phyloP scores from a whole-genome alignment of 208 protist genomes.

The Phytomonas serpens region DNA sequence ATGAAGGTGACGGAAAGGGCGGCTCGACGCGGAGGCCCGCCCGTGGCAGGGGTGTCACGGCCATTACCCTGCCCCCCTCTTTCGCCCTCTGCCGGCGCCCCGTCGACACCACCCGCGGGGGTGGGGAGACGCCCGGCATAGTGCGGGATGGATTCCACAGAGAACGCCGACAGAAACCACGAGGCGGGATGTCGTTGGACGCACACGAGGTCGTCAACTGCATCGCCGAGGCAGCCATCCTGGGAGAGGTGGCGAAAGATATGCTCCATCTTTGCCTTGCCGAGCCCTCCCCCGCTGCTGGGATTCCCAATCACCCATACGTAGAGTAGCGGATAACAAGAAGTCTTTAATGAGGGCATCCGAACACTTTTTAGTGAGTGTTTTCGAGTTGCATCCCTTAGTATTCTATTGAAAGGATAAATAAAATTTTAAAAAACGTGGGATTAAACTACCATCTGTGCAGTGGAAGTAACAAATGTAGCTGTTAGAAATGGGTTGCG shows the following conservation, averaged over 20 bases:
- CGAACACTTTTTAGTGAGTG: not conserved
- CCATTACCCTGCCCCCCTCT: no score
- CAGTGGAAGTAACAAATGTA: not conserved
- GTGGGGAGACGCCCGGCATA: not conserved
- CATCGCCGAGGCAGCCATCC: constrained; percentile 2
- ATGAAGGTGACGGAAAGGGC: not conserved
- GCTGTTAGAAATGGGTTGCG: not conserved
- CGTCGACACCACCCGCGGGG: not conserved
- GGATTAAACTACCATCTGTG: not conserved
- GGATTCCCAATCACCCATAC: constrained; percentile 63
- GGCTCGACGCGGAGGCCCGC: not conserved
- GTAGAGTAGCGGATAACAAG: constrained; percentile 1
- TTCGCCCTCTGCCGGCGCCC: not conserved
- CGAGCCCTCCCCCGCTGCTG: constrained; percentile 32
- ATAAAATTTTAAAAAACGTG: constrained; percentile 8
- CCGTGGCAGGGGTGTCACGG: not conserved
- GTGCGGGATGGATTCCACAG: not conserved
- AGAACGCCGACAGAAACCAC: constrained; percentile 2
- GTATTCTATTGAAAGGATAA: constrained; percentile 7
- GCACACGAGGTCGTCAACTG: constrained; percentile 4
- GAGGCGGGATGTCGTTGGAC: constrained; percentile 13
- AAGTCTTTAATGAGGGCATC: not conserved
- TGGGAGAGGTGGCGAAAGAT: constrained; percentile 10
- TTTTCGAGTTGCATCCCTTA: not conserved
- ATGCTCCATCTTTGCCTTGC: constrained; percentile 14